Conservation (phyloP, 345 rosid genomes). For the Mallotus nudiflorus region DNA sequence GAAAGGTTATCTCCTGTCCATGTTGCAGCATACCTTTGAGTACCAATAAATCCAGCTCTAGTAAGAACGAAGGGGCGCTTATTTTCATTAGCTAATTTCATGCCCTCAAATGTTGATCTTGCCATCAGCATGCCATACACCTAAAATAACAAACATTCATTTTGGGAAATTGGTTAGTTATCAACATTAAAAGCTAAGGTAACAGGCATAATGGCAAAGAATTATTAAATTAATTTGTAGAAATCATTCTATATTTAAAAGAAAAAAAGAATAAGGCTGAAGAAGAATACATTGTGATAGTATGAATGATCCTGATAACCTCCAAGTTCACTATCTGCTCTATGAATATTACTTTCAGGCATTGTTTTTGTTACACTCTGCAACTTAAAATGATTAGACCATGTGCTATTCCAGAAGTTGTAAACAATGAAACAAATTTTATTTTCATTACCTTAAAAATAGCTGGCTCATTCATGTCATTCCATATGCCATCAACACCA, state of each 20-base stretch:
- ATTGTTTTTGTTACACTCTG: constrained; percentile 88
- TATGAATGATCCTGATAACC: constrained; percentile 74
- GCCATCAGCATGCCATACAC: constrained; percentile 95
- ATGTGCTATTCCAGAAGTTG: constrained; percentile 1
- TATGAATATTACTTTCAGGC: constrained; percentile 83
- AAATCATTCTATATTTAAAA: background rate
- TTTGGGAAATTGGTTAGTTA: constrained; percentile 5
- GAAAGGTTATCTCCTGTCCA: constrained; percentile 98
- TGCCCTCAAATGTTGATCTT: constrained; percentile 85
- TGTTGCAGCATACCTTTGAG: constrained; percentile 88
- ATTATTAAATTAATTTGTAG: background rate
- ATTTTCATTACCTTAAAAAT: constrained; percentile 62
- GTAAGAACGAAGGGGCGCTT: constrained; percentile 93
- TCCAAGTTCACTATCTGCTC: constrained; percentile 79
- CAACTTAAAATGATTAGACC: constrained; percentile 24
- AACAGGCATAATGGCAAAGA: background rate
- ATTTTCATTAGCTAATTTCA: constrained; percentile 62
- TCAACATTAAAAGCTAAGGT: background rate
- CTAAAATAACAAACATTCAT: constrained; percentile 36
- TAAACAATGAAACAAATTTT: background rate
- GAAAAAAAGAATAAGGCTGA: constrained; percentile 16
- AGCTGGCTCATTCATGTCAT: constrained; percentile 96
- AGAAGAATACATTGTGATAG: constrained; percentile 77
- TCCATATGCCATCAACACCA: constrained; percentile 98
- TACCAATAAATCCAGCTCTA: constrained; percentile 91